Evolutionary conservation across 352 stramenopile species (phyloP).

Genomic region (Poterioochromonas sp.): DNA sequence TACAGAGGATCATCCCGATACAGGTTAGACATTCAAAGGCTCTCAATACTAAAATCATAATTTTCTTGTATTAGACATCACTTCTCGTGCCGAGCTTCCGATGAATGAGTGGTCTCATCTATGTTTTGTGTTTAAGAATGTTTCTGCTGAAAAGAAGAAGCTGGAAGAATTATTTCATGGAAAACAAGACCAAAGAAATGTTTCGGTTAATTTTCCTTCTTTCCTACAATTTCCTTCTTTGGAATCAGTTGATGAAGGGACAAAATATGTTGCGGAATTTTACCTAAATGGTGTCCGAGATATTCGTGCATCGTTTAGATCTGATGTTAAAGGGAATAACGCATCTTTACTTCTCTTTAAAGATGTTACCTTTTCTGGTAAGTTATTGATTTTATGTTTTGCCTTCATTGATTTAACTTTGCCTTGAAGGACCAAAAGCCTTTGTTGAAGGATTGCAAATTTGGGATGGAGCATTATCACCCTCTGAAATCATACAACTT

Average conservation of each 20-base stretch:
- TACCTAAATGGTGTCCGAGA: neutral
- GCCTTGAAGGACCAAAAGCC: neutral
- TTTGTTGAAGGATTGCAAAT: neutral
- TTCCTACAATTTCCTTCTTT: too few relatives aligned
- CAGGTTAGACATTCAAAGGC: too few relatives aligned
- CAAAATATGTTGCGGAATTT: constrained; percentile 31
- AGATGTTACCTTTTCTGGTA: too few relatives aligned
- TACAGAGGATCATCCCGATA: constrained; percentile 51
- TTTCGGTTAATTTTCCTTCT: too few relatives aligned
- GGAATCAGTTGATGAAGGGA: too few relatives aligned
- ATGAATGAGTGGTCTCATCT: constrained; percentile 59
- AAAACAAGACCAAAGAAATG: neutral
- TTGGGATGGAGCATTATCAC: constrained; percentile 4
- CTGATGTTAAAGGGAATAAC: neutral
- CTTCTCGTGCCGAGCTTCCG: constrained; percentile 41
- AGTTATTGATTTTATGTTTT: too few relatives aligned
- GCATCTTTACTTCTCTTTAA: neutral
- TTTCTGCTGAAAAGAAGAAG: constrained; percentile 40
- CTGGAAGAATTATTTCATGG: neutral
- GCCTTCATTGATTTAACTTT: too few relatives aligned
- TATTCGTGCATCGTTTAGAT: neutral
- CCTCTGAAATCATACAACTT: neutral
- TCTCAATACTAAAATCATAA: too few relatives aligned
- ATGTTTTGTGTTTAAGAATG: constrained; percentile 59
- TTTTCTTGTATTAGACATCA: too few relatives aligned